Evolutionary conservation across 1,139 yeast species (phyloP), one percentile per base, ranked within the genome.

Genomic region (Kodamaea fungicola): DNA sequence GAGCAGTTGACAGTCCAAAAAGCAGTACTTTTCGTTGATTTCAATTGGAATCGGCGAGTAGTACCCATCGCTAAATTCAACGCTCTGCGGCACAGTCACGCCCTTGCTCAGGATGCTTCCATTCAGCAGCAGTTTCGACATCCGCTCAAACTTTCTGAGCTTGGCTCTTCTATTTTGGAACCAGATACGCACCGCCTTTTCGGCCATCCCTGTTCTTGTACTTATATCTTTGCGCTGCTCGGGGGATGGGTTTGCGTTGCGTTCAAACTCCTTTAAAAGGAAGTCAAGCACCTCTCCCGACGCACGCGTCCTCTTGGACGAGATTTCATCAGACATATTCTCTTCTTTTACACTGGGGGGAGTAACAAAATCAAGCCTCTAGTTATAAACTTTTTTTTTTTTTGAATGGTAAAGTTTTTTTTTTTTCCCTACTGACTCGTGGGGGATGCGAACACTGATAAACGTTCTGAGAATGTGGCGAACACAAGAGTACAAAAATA

Each of bases 131-230:
- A 37, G 39, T 28, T 37, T 32, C 12, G 34, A 30, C 56, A 72
- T 55, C 38, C 80, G 64, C 47, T 76, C 82, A 46, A 71, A 54
- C 52, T 77, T 80, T 22, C 90, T 73, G 35, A 79, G 72, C 55
- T 88, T 88, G 12, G 96, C 96, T 43, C 97, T 65, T 49, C 94
- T 70, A 56, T 90, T 90, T 58, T 90, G 97, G 55, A 90, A 90
- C 97, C 97, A 90, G 34, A 90, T 89, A 40, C 96, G 74, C 2
- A 90, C 96, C 4, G 95, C 89, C 47, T 95, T 76, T 52, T 89
- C 96, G 7, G 92, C 80, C 92, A 90, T 85, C 33, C 85, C 86
- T 2, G 95, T 87, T 43, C 72, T 73, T 6, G 74, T 77, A 33
- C 95, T 82, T 33, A 90, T 83, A 31, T 73, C 78, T 52, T 80